phyloP scores from a whole-genome alignment of 805 yeast species.

The Tetrapisispora fleetii region DNA sequence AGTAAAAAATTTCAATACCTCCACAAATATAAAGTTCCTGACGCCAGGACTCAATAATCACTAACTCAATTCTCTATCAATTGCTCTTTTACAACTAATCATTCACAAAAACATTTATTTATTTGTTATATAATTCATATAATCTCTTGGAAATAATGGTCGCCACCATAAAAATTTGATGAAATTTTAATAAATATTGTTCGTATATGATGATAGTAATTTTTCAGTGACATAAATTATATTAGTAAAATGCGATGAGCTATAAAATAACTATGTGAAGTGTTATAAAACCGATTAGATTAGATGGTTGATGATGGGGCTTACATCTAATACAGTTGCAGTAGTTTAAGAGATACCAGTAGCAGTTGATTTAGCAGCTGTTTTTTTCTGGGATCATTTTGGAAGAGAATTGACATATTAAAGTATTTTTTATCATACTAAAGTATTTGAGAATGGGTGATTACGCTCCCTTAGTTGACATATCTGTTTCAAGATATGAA shows the following conservation, averaged over 20 bases:
- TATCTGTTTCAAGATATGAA: slow-evolving; percentile 31
- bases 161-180: background rate
- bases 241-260: background rate
- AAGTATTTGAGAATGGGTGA: background rate
- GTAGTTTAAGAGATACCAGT: too few species aligned
- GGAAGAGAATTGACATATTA: background rate
- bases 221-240: too few species aligned
- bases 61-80: too few species aligned
- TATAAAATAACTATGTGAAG: too few species aligned
- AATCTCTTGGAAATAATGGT: background rate
- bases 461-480: slow-evolving; percentile 16
- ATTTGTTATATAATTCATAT: too few species aligned
- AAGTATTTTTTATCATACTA: background rate
- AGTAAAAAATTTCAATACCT: too few species aligned
- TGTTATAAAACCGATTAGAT: too few species aligned
- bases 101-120: background rate
- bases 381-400: too few species aligned
- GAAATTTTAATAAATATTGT: background rate
- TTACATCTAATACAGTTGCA: too few species aligned
- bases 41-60: too few species aligned
- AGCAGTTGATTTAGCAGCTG: too few species aligned
- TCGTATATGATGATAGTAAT: background rate
- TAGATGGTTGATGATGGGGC: too few species aligned
- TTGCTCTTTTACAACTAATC: background rate
- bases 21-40: background rate